Evolutionary conservation across 2,329 filamentous ascomycete species (phyloP).

Genomic region (Teratosphaeria nubilosa): DNA sequence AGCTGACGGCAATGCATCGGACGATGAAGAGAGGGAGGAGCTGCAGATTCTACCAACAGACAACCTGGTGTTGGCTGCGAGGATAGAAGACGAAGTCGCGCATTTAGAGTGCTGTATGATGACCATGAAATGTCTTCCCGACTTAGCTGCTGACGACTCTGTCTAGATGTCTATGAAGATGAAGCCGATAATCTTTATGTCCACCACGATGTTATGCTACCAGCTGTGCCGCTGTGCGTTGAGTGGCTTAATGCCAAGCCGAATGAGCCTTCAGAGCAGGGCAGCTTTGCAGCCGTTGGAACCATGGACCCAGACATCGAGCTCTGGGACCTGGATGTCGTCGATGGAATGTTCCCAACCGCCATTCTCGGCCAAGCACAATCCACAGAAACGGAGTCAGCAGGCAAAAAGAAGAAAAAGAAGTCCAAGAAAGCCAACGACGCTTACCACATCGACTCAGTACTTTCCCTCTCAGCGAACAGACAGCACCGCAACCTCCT

Average conservation of each 20-base stretch:
- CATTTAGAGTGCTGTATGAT: conserved; percentile 56
- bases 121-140: neutral
- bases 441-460: conserved; percentile 85
- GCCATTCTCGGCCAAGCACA: conserved; percentile 82
- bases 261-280: conserved; percentile 58
- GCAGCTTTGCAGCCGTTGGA: conserved; percentile 89
- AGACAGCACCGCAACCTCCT: conserved; percentile 87
- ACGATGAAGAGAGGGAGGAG: conserved; percentile 85
- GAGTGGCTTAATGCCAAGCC: conserved; percentile 96
- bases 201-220: conserved; percentile 98
- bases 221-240: conserved; percentile 85
- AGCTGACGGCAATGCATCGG: conserved; percentile 50
- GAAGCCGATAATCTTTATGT: conserved; percentile 93
- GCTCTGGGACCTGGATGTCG: conserved; percentile 91
- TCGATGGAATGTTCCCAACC: conserved; percentile 97
- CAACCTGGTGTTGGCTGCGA: conserved; percentile 82
- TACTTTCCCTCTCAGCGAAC: conserved; percentile 85
- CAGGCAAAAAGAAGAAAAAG: conserved; percentile 80
- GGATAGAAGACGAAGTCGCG: conserved; percentile 93
- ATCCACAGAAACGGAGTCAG: conserved; percentile 13
- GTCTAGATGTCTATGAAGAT: conserved; percentile 69
- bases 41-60: conserved; percentile 87
- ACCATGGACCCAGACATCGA: conserved; percentile 99
- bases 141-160: neutral
- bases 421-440: conserved; percentile 83